Evolutionary conservation across 306 rosid genomes (phyloP).

Genomic region (Lagenaria siceraria): DNA sequence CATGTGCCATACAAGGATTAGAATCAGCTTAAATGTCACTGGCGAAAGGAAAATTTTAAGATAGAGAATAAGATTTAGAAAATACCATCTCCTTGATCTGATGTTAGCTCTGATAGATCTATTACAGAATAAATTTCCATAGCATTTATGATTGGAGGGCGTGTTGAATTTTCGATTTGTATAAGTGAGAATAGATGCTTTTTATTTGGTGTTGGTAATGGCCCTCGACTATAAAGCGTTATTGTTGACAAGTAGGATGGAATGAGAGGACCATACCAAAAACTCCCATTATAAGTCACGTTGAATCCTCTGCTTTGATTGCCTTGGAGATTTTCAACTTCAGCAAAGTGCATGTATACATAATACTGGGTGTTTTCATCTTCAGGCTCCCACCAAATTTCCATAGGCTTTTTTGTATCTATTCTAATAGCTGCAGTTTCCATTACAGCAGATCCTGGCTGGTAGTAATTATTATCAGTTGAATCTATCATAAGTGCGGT

Average conservation of each 20-base stretch:
- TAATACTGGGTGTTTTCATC: constrained; percentile 14
- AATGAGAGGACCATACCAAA: constrained; percentile 6
- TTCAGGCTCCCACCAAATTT: neutral
- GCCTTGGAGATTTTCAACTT: constrained; percentile 15
- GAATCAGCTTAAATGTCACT: neutral
- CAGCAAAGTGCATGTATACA: constrained; percentile 45
- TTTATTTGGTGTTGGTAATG: neutral
- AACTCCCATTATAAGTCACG: constrained; percentile 21
- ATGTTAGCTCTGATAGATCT: constrained; percentile 19
- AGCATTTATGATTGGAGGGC: constrained; percentile 51
- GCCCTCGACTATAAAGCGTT: neutral
- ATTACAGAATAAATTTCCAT: constrained; percentile 22
- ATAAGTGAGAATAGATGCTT: constrained; percentile 9
- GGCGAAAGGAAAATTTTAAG: neutral
- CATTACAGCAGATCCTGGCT: constrained; percentile 23
- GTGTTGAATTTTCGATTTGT: constrained; percentile 22
- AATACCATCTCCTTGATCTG: constrained; percentile 34
- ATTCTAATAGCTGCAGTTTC: constrained; percentile 15
- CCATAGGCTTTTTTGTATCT: constrained; percentile 3
- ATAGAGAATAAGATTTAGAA: neutral
- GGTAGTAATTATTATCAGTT: constrained; percentile 7
- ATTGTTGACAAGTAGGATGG: constrained; percentile 11
- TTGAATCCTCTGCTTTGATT: constrained; percentile 30
- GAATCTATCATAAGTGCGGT: constrained; percentile 9
- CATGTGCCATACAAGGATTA: neutral